Percentiles rank a stretch among this genome's conserved stretches.
Evolutionary conservation across 192 early-diverging fungal genomes (phyloP).

Genomic region (Linnemannia exigua): DNA sequence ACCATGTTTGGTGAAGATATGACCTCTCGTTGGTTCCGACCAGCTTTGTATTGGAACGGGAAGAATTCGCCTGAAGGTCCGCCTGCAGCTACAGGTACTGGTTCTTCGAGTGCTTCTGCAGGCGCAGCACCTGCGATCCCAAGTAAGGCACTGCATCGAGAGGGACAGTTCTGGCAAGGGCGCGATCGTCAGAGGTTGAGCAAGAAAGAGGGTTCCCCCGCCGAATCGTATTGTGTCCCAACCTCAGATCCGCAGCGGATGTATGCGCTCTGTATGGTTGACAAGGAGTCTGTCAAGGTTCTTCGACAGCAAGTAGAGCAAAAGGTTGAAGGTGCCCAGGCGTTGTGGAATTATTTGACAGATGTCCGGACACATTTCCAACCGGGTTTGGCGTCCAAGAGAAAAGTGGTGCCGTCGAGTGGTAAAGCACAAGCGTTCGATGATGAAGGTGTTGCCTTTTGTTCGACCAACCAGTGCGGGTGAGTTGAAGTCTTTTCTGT

Average conservation of each 20-base stretch:
- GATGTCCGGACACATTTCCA: slow-evolving; percentile 66
- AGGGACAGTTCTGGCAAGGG: slow-evolving; percentile 60
- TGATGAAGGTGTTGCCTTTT: slow-evolving; percentile 61
- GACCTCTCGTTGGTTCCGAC: slow-evolving; percentile 60
- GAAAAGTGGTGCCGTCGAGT: slow-evolving; percentile 15
- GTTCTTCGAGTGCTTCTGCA: neutral
- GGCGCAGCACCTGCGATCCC: neutral
- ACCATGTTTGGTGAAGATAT: slow-evolving; percentile 57
- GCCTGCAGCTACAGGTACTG: neutral
- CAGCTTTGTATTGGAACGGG: slow-evolving; percentile 73
- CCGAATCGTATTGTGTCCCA: slow-evolving; percentile 65
- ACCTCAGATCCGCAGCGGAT: slow-evolving; percentile 24
- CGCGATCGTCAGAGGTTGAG: slow-evolving; percentile 61
- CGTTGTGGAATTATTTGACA: slow-evolving; percentile 62
- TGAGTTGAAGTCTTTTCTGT: slow-evolving; percentile 12
- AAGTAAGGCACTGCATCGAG: slow-evolving; percentile 43
- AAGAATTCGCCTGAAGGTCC: slow-evolving; percentile 60
- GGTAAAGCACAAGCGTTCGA: slow-evolving; percentile 15
- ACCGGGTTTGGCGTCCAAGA: slow-evolving; percentile 48
- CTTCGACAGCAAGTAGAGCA: slow-evolving; percentile 44
- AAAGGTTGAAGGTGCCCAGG: slow-evolving; percentile 34
- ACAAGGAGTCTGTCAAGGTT: slow-evolving; percentile 61
- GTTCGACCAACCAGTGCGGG: slow-evolving; percentile 68
- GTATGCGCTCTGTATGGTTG: slow-evolving; percentile 70
- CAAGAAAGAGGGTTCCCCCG: slow-evolving; percentile 68